Evolutionary conservation across 2,329 filamentous ascomycete species (phyloP).

Genomic region (Teratosphaeria gauchensis): DNA sequence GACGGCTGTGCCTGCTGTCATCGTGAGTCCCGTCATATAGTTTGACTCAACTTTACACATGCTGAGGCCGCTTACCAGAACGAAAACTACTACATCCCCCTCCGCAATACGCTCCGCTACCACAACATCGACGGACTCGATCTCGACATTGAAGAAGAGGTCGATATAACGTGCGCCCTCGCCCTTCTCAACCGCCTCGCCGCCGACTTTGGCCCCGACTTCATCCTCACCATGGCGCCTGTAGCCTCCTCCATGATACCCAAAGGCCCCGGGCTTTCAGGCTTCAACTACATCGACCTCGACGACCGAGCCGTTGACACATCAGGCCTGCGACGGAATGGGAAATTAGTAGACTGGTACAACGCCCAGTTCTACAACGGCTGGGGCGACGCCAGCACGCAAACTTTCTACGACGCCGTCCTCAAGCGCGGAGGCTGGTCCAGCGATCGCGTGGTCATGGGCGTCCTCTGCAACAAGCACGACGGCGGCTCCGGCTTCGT

Average conservation of each 20-base stretch:
- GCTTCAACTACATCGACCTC: conserved; percentile 15
- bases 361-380: conserved; percentile 24
- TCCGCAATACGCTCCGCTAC: conserved; percentile 16
- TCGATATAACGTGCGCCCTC: conserved; percentile 15
- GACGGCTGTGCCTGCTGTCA: conserved; percentile 4
- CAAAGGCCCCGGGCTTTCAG: conserved; percentile 10
- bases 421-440: conserved; percentile 13
- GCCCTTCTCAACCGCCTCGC: conserved; percentile 17
- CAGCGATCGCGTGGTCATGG: conserved; percentile 16
- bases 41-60: too few species aligned
- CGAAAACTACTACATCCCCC: conserved; percentile 18
- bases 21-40: not conserved
- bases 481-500: conserved; percentile 21
- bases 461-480: conserved; percentile 15
- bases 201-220: conserved; percentile 18
- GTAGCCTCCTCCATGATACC: conserved; percentile 19
- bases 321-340: conserved; percentile 11
- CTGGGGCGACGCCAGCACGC: conserved; percentile 18
- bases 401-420: conserved; percentile 18
- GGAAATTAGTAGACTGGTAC: conserved; percentile 21
- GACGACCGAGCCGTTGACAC: conserved; percentile 14
- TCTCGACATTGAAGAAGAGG: conserved; percentile 23
- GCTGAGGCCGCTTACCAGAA: conserved; percentile 6
- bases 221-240: conserved; percentile 25
- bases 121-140: conserved; percentile 22